These are phyloP conservation scores for Dissophora ornata DNA, from an alignment of 192 early-diverging fungal species.

Conservation along the genomic window DNA sequence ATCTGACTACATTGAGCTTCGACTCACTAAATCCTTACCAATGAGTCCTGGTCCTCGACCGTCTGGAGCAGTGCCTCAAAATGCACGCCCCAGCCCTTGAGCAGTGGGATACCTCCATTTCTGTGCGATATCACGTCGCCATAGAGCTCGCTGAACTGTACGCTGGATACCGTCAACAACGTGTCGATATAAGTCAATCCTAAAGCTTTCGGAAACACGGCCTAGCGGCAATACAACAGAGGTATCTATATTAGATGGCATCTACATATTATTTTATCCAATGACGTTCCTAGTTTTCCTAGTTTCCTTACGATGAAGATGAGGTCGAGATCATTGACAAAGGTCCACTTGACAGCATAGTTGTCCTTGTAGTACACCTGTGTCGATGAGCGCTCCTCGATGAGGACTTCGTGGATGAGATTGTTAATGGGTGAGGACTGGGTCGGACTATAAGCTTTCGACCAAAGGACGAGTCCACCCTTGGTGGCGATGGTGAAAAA, in stretches of 20 bases:
- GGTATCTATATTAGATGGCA: too few relatives aligned
- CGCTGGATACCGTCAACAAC: slow-evolving; percentile 75
- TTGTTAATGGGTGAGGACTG: slow-evolving; percentile 73
- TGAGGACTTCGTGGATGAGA: slow-evolving; percentile 81
- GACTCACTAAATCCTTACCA: slow-evolving; percentile 58
- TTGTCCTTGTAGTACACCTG: slow-evolving; percentile 74
- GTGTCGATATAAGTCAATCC: slow-evolving; percentile 88
- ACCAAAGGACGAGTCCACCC: slow-evolving; percentile 91
- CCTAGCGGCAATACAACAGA: too few relatives aligned
- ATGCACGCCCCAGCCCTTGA: slow-evolving; percentile 70
- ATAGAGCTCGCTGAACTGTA: slow-evolving; percentile 74
- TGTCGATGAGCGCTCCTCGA: slow-evolving; percentile 74
- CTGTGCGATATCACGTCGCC: slow-evolving; percentile 50
- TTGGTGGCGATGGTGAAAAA: slow-evolving; percentile 84
- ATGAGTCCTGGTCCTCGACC: slow-evolving; percentile 73
- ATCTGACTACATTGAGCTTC: too few relatives aligned
- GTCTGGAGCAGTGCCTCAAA: slow-evolving; percentile 75
- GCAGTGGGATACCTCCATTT: slow-evolving; percentile 38
- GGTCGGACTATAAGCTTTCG: slow-evolving; percentile 72
- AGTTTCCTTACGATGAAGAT: slow-evolving; percentile 73
- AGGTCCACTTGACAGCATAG: slow-evolving; percentile 81
- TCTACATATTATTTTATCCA: too few relatives aligned
- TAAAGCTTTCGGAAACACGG: slow-evolving; percentile 89
- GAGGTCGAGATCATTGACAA: slow-evolving; percentile 84
- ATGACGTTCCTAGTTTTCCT: too few relatives aligned